Percentiles rank a stretch among this genome's conserved stretches.
These are phyloP conservation scores for Raddia guianensis DNA, from an alignment of 176 grass and related monocot species.

Conservation along the genomic window DNA sequence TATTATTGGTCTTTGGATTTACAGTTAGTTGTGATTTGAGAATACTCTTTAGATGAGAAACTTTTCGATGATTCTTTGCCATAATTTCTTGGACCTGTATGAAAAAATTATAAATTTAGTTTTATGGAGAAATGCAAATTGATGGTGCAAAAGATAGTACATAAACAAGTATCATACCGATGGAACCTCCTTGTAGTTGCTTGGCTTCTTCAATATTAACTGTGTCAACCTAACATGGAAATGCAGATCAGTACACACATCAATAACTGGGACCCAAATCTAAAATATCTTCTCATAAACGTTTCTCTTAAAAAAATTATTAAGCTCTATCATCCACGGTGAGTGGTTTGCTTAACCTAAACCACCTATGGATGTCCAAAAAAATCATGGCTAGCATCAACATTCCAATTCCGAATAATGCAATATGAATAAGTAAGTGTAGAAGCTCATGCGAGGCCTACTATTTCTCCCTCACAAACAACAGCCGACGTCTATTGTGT, in stretches of 20 bases:
- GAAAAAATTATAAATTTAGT: conserved; percentile 30
- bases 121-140: neutral
- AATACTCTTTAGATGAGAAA: conserved; percentile 86
- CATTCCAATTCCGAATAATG: neutral
- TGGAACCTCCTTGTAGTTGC: conserved; percentile 31
- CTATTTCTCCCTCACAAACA: neutral
- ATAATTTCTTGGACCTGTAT: conserved; percentile 47
- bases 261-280: neutral
- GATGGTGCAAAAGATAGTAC: neutral
- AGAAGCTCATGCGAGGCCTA: neutral
- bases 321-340: neutral
- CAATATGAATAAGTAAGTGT: neutral
- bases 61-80: conserved; percentile 28
- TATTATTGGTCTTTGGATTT: conserved; percentile 34
- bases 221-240: conserved; percentile 26
- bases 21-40: conserved; percentile 43
- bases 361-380: neutral
- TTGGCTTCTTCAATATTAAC: conserved; percentile 24
- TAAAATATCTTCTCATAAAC: neutral
- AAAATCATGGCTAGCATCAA: neutral
- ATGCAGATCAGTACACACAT: conserved; percentile 8
- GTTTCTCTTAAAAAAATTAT: neutral
- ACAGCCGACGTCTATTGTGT: neutral
- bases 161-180: conserved; percentile 33
- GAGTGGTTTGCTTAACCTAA: neutral